Evolutionary conservation across 2,329 filamentous ascomycete genomes (phyloP), one percentile per base, ranked within the genome.

Genomic region (Dryadomyces quercus-mongolicae): DNA sequence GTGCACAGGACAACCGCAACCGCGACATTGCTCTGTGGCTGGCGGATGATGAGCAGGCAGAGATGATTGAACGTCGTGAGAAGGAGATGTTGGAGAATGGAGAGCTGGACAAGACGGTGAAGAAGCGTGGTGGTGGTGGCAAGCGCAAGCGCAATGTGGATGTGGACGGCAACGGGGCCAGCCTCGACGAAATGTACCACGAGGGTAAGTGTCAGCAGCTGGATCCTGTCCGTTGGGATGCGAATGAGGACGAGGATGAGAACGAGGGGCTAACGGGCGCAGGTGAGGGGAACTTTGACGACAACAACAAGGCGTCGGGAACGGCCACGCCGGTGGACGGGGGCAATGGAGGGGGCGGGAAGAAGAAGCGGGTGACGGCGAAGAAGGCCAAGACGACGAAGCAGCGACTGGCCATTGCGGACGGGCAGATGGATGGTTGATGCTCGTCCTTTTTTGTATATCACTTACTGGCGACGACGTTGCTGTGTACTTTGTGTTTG

Each of bases 11-110:
- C 73, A 96, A 94, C 70, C 83, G 91, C 59, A 96, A 94, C 66
- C 94, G 95, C 71, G 93, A 98, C 65, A 97, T 97, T 70, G 93
- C 93, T 48, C 86, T 97, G 85, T 97, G 93, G 93, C 83, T 98
- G 59, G 92, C 92, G 18, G 93, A 98, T 66, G 93, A 97, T 61
- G 92, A 97, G 55, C 89, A 97, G 67, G 93, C 90, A 1, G 92
- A 93, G 64, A 79, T 93, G 68, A 92, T 98, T 65, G 92, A 96
- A 71, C 83, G 86, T 60, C 90, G 91, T 62, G 93, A 96, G 71
- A 89, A 88, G 60, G 90, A 96, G 68, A 73, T 94, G 7, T 75
- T 88, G 46, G 86, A 88, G 67, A 84, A 80, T 58, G 86, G 87
- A 58, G 82, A 81, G 64, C 70, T 74, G 18, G 79, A 82, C 44